Evolutionary conservation across 148 eudicot species (phyloP), one percentile per base, ranked within the genome.

Genomic region (Fagopyrum homotropicum): DNA sequence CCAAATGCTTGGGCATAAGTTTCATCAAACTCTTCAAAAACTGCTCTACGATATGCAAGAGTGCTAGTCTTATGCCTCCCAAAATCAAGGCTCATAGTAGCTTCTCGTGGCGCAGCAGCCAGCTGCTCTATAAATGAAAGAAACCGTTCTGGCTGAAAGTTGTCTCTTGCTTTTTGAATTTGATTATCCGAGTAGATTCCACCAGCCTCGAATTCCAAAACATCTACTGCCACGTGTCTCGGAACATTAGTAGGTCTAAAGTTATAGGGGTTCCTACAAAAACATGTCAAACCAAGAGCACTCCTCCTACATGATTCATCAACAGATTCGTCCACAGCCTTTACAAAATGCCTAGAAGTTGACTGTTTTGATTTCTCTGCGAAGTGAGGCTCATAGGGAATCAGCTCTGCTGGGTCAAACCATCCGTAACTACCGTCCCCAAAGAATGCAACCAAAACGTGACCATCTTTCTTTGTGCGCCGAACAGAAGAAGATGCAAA

Each of bases 1-100:
- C 93, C 96, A 84, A 95, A 92, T 56, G 98, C 98, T 73, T 95
- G 90, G 22, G 91, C 91, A 86, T 95, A 95, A 8, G 98, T 90
- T 77, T 87, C 93, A 76, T 95, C 97, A 81, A 87, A 89, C 81
- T 92, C 98, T 84, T 88, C 97, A 75, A 83, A 95, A 4, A 79
- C 56, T 1, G 96, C 86, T 80, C 80, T 88, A 49, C 98, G 88
- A 73, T 85, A 92, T 75, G 97, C 93, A 80, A 90, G 73, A 66
- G 83, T 84, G 12, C 80, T 77, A 48, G 98, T 84, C 80, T 85
- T 92, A 16, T 84, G 79, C 82, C 86, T 83, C 11, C 90, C 69
- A 80, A 85, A 84, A 43, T 88, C 81, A 68, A 90, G 77, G 76
- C 60, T 79, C 77, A 49, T 75, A 46, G 54, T 57, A 75, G 49